A percentile compares a stretch with the other conserved stretches of the same genome.
Conservation (phyloP, 768 basidiomycete species). For the button mushroom (Agaricus bisporus) region DNA sequence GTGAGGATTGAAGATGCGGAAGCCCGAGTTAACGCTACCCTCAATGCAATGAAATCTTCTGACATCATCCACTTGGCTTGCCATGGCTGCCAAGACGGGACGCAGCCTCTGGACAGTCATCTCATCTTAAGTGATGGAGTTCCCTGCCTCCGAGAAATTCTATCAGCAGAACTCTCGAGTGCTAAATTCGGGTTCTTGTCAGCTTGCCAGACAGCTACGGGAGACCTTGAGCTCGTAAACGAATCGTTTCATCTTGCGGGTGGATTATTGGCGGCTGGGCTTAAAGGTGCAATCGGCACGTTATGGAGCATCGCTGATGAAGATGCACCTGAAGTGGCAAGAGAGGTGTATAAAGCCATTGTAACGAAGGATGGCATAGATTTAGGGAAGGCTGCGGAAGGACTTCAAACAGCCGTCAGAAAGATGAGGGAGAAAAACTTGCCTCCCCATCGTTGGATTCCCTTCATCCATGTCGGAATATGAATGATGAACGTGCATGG, state of each 20-base stretch:
- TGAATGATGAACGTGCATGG: not conserved
- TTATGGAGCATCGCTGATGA: constrained; percentile 37
- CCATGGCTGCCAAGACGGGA: constrained; percentile 14
- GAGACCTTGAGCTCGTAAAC: constrained; percentile 20
- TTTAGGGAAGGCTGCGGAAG: not conserved
- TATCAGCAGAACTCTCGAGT: constrained; percentile 16
- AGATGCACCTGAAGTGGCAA: constrained; percentile 27
- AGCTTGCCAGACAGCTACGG: constrained; percentile 38
- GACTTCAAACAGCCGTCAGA: not conserved
- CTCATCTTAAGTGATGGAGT: constrained; percentile 15
- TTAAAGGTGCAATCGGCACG: constrained; percentile 31
- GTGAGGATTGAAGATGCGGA: not conserved
- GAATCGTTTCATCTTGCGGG: constrained; percentile 34
- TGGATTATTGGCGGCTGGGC: constrained; percentile 31
- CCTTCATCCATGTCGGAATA: not conserved
- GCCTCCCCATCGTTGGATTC: not conserved
- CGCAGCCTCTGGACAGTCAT: constrained; percentile 12
- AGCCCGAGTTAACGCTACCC: not conserved
- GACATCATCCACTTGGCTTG: constrained; percentile 14
- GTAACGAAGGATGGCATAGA: not conserved
- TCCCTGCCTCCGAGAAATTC: constrained; percentile 17
- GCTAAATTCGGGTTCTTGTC: constrained; percentile 36
- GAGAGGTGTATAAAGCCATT: constrained; percentile 12
- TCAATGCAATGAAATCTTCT: not conserved
- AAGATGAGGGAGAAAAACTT: not conserved